Conservation (phyloP, 176 grass and related monocot species). For the Dactylis glomerata region DNA sequence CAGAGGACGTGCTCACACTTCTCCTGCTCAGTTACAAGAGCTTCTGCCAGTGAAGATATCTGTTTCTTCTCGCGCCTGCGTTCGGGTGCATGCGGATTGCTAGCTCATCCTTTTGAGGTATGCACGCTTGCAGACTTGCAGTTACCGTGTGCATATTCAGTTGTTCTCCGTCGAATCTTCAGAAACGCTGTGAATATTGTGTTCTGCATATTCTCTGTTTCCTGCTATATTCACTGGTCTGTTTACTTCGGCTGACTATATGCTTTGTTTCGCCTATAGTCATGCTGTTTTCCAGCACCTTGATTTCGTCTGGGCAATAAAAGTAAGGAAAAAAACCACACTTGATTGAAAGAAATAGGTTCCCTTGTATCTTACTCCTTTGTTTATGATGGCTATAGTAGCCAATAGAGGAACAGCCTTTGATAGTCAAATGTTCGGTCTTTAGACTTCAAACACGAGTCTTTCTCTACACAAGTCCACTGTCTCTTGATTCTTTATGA, state of each 20-base stretch:
- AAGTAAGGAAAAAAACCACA: background rate
- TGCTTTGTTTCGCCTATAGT: background rate
- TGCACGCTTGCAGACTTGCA: background rate
- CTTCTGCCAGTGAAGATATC: background rate
- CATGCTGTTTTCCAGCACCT: conserved; percentile 17
- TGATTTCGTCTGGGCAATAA: background rate
- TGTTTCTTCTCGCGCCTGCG: background rate
- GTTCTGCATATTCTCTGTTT: background rate
- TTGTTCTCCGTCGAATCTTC: background rate
- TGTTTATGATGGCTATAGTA: background rate
- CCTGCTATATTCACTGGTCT: background rate
- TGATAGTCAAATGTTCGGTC: background rate
- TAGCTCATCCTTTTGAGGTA: background rate
- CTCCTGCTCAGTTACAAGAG: background rate
- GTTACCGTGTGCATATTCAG: background rate
- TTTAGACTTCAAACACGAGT: background rate
- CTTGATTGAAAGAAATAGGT: background rate
- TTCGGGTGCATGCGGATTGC: background rate
- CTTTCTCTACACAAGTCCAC: background rate
- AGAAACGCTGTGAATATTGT: background rate
- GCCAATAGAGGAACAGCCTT: background rate
- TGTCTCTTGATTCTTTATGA: conserved; percentile 16
- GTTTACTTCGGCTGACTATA: background rate
- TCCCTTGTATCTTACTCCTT: background rate
- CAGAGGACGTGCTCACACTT: conserved; percentile 6